Evolutionary conservation across 139 green algal genomes (phyloP), one percentile per base, ranked within the genome.

Genomic region (Microglena sp.): DNA sequence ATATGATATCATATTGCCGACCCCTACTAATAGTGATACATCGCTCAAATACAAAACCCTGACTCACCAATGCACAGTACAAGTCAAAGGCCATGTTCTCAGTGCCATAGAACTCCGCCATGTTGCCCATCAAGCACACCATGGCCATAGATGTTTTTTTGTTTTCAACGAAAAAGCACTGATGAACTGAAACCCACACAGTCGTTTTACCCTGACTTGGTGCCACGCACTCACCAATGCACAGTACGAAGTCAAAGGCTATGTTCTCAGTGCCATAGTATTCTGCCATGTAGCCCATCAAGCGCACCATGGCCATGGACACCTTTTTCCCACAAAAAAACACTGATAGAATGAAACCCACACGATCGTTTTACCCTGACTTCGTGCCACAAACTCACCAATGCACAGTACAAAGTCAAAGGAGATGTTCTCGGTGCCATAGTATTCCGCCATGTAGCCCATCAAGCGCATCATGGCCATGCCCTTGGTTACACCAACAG

Each of bases 401-500:
- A 85, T 82, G 65, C 67, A 89, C 73, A 95, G 71, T 29, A 92
- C 85, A 75, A 94, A 89, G 56, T 92, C 86, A 60, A 85, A 90
- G 6, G 67, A 54, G 15, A 56, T 33, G 6, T 65, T 59, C 26
- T 73, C 58, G 5, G 29, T 30, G 29, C 74, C 75, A 33, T 75
- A 46, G 15, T 71, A 30, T 56, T 71, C 50, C 0, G 74, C 71
- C 60, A 88, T 86, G 3, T 68, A 32, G 3, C 44, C 68, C 45
- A 95, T 35, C 32, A 97, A 82, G 36, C 85, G 79, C 70, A 91
- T 81, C 79, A 99, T 93, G 3, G 86, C 87, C 22, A 89, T 61
- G 29, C 94, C 93, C 82, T 99, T 99, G 64, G 83, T 92, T 26
- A 99, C 81, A 33, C 93, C 92, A 21, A 97, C 85, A n/a, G 93